Base-by-base conservation (phyloP, 805 yeast genomes). In the Candida arabinofermentans region DNA sequence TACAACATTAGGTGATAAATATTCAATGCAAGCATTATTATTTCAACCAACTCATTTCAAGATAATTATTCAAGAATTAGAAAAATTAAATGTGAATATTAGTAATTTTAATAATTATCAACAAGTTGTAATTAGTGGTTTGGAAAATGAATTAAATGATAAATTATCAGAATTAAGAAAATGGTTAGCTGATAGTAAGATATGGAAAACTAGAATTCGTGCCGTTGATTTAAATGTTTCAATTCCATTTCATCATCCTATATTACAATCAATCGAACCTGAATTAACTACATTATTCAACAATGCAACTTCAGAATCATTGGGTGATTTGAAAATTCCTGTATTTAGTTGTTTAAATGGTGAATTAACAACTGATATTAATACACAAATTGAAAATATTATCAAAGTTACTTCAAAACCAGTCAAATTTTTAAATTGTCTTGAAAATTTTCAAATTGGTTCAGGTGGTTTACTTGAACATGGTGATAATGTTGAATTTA, bases 111-210 rank as follows among this genome's bases (percentile, higher is more conserved):
- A 65, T 49, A 59, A 57, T 21, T 57, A 56, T 35, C 62, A 62
- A 34, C 70, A 65, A 40, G 43, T 64, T 13, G 69, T 63, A 7
- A 55, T 65, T 4, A 54, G 64, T 24, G 70, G 70, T 2, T 38
- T 31, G 16, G 36, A 40, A 8, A 22, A 31, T 1, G 52, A 53
- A n/a, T 37, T 61, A 5, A 10, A 29, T 3, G 35, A 44, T 6
- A 46, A 50, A 14, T 16, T 61, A 0, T 24, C 34, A 12, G 36
- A 43, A 17, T 21, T 62, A 10, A 45, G 45, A 14, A 30, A 37
- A 5, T 29, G 27, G 12, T 33, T 59, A 5, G 50, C 49, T 1
- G 30, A 37, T 2, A 27, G 43, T 23, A 44, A 48, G 14, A 43
- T 48, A 19, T 48, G 59, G 61, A 50, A 53, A 34, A 51, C 58